Evolutionary conservation across 768 basidiomycete genomes (phyloP), one percentile per base, ranked within the genome.

Genomic region (Kwoniella botswanensis): DNA sequence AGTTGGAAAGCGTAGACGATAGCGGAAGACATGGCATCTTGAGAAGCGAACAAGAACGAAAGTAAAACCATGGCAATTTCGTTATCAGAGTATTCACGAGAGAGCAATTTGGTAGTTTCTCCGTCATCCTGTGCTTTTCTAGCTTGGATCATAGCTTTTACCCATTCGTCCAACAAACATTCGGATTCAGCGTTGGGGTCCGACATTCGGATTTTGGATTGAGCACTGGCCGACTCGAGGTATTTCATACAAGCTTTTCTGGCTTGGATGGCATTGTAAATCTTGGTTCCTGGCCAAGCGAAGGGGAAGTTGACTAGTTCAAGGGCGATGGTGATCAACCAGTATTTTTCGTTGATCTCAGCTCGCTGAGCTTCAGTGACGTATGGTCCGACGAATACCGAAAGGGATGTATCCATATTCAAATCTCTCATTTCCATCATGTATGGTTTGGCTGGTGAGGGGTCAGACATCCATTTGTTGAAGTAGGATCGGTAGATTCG

Each of bases 281-380:
- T 89, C 82, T 98, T 98, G 50, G 97, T 98, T 35, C 97, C 97
- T 21, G 97, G 97, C 46, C 97, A 78, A 17, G 96, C 90, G 71
- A 98, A 85, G 17, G 97, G 97, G 86, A 99, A 98, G 86, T 99
- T 99, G 86, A 99, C 97, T 65, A 99, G 91, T 82, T 99, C 93
- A 53, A 99, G 90, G 2, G 97, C 93, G 76, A 89, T 86, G 7
- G 97, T 98, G 84, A 99, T 97, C 70, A 87, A 87, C 96, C 96
- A 98, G 86, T 98, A 98, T 81, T 93, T 94, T 74, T 92, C 90
- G 80, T 88, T 91, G 81, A 99, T 94, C 81, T 93, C 92, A 17
- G 85, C 80, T 26, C 90, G 88, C 52, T 91, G 92, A 9, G 89
- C 85, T 17, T 93, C 90, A 35, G 93, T 89, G 75, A 98, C 91